These are phyloP conservation scores for Suillus occidentalis DNA, from an alignment of 768 basidiomycete species.

Conservation along the genomic window DNA sequence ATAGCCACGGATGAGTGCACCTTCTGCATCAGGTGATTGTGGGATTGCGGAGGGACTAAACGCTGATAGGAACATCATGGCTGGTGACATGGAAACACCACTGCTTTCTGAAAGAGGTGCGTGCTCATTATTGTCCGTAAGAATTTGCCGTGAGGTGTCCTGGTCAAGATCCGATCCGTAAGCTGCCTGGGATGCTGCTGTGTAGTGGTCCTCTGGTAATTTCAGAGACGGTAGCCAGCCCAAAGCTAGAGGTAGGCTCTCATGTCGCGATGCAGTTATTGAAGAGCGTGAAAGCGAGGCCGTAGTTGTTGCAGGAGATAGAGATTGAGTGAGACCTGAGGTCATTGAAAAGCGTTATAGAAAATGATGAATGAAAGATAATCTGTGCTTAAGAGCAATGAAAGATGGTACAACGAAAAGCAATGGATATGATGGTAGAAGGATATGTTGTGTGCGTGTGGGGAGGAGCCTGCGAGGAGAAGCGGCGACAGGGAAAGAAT, in stretches of 20 bases:
- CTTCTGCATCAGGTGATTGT: slow-evolving; percentile 61
- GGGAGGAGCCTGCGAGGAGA: neutral
- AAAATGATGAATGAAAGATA: slow-evolving; percentile 1
- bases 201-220: slow-evolving; percentile 7
- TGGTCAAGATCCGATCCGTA: slow-evolving; percentile 31
- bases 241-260: slow-evolving; percentile 17
- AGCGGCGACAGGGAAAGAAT: neutral
- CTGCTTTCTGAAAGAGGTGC: slow-evolving; percentile 12
- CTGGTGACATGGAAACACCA: slow-evolving; percentile 51
- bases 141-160: slow-evolving; percentile 18
- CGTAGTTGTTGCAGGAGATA: neutral
- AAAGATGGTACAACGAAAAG: neutral
- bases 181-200: neutral
- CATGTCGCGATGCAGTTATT: slow-evolving; percentile 8
- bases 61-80: slow-evolving; percentile 71
- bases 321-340: slow-evolving; percentile 8
- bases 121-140: slow-evolving; percentile 4
- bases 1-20: slow-evolving; percentile 68
- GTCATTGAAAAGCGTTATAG: slow-evolving; percentile 3
- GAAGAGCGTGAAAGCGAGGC: slow-evolving; percentile 10
- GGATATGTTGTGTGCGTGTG: neutral
- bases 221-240: slow-evolving; percentile 6
- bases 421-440: neutral
- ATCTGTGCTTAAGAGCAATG: too few species aligned
- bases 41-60: slow-evolving; percentile 46